phyloP scores from a whole-genome alignment of 2,329 filamentous ascomycete genomes.

The Parascedosporium putredinis region DNA sequence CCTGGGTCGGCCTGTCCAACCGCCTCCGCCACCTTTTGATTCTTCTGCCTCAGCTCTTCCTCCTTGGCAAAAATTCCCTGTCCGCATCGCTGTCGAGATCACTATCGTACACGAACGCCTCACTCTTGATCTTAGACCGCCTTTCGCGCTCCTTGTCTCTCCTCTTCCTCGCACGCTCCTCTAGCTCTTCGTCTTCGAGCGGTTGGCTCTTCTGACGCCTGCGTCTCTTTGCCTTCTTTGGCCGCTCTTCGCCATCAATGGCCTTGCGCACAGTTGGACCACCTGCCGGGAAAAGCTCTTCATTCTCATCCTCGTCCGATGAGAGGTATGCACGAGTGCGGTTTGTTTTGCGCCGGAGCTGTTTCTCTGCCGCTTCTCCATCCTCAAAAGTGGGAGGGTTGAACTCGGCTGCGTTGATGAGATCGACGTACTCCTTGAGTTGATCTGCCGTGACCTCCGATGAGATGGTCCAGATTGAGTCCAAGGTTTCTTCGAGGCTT shows the following conservation, averaged over 20 bases:
- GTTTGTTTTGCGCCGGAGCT: conserved; percentile 58
- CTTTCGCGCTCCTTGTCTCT: conserved; percentile 66
- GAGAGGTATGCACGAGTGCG: conserved; percentile 48
- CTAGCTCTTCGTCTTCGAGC: conserved; percentile 51
- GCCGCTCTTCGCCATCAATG: conserved; percentile 46
- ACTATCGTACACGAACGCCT: conserved; percentile 67
- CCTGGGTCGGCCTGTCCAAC: conserved; percentile 15
- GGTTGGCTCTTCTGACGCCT: conserved; percentile 26
- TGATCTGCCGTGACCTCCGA: conserved; percentile 50
- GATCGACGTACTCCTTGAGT: conserved; percentile 57
- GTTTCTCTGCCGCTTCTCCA: conserved; percentile 61
- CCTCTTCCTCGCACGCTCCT: conserved; percentile 50
- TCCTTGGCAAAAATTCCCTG: conserved; percentile 69
- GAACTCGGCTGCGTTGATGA: conserved; percentile 70
- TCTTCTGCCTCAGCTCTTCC: conserved; percentile 32
- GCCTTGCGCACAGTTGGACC: conserved; percentile 49
- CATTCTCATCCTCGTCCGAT: conserved; percentile 42
- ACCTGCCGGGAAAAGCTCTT: conserved; percentile 58
- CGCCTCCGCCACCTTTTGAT: conserved; percentile 10
- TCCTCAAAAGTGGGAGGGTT: conserved; percentile 69
- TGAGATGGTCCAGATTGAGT: conserved; percentile 72
- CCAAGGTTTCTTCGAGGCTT: conserved; percentile 56
- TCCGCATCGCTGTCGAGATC: conserved; percentile 71
- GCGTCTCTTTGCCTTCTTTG: conserved; percentile 36
- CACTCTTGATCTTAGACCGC: conserved; percentile 70